These are phyloP conservation scores for Suillus ampliporus DNA, from an alignment of 768 basidiomycete species.

Conservation along the genomic window DNA sequence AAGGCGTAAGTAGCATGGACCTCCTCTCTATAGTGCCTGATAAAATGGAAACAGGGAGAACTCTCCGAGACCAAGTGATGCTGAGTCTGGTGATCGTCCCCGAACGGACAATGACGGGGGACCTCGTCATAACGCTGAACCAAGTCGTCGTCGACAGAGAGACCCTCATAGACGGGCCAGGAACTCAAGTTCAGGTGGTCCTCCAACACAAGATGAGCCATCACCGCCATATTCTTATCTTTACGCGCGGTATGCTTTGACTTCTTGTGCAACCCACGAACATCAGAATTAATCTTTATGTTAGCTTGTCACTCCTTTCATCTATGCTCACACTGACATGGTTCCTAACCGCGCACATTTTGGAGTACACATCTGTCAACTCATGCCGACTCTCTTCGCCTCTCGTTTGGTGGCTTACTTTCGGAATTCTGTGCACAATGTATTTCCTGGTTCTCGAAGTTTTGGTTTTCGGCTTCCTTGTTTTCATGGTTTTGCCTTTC, in stretches of 20 bases:
- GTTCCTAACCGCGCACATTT: conserved; percentile 82
- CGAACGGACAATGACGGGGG: conserved; percentile 26
- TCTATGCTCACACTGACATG: conserved; percentile 78
- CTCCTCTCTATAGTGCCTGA: conserved; percentile 15
- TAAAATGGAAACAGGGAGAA: conserved; percentile 23
- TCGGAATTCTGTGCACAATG: conserved; percentile 79
- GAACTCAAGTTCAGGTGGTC: conserved; percentile 17
- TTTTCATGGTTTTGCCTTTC: conserved; percentile 81
- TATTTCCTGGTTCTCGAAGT: conserved; percentile 79
- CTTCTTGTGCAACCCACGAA: background rate
- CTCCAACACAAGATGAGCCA: conserved; percentile 32
- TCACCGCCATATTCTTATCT: conserved; percentile 32
- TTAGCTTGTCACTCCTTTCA: conserved; percentile 64
- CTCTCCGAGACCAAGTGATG: conserved; percentile 27
- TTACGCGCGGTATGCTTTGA: conserved; percentile 31
- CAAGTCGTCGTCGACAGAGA: conserved; percentile 22
- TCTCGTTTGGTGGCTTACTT: conserved; percentile 87
- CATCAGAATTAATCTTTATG: background rate
- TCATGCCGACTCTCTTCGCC: conserved; percentile 77
- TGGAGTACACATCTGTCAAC: conserved; percentile 77
- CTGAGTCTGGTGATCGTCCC: conserved; percentile 29
- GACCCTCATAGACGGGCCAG: conserved; percentile 21
- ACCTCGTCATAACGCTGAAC: conserved; percentile 17
- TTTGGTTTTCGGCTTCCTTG: conserved; percentile 72
- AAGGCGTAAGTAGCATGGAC: conserved; percentile 31